Evolutionary conservation across 768 basidiomycete species (phyloP), one percentile per base, ranked within the genome.

Genomic region (Roridomyces roridus): DNA sequence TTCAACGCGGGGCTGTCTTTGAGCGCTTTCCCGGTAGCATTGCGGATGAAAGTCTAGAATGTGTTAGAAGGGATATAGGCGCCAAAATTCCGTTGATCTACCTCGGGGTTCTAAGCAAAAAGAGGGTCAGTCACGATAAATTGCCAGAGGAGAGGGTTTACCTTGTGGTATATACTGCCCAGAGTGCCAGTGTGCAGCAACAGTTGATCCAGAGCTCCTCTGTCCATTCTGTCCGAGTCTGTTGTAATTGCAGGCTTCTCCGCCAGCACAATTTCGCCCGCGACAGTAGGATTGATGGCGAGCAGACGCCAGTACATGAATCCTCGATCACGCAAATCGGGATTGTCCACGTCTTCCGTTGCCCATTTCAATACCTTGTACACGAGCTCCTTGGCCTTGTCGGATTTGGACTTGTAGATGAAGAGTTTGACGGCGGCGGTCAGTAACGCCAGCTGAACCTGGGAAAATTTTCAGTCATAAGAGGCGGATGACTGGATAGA

Each of bases 231-330:
- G 67, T 99, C 97, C 4, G 95, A 93, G 70, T 98, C 96, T 3
- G 94, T 98, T n/a, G 94, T 96, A 62, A 99, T 98, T 3, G 94
- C 81, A 26, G 97, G 97, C 67, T 97, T 97, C 64, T 95, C 93
- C 15, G 92, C 82, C 18, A 98, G 80, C 31, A 98, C 96, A 60
- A 98, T 90, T 62, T 94, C 90, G 35, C 88, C 85, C 7, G 97
- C 96, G 0, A 89, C 88, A 8, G 87, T 76, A 2, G 96, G 94
- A 68, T 97, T 94, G 66, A 94, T 89, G 9, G 96, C 96, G 41
- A 98, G 83, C 75, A 99, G 82, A 35, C 97, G 87, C 97, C 97
- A 99, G 75, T 98, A 99, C 91, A 99, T 98, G 78, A 96, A 98
- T 4, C 97, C 97, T 59, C 97, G 81, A 72, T 99, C 97, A 29